Conservation (phyloP, 176 grass and related monocot genomes). For the Chloris gayana region DNA sequence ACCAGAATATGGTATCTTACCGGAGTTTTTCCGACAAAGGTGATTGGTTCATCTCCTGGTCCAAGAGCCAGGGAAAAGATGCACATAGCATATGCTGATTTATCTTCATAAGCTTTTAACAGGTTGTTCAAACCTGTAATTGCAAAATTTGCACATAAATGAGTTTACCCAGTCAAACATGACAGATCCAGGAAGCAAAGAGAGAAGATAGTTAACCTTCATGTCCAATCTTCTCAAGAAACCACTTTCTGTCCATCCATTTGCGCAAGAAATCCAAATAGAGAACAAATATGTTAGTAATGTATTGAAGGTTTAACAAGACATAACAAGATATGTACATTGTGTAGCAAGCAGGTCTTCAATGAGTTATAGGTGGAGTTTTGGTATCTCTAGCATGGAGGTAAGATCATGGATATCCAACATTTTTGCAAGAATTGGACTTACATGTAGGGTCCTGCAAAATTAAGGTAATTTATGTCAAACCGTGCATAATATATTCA, state of each 20-base stretch:
- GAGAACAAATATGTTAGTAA: constrained; percentile 47
- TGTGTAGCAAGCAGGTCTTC: background rate
- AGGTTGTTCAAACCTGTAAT: constrained; percentile 88
- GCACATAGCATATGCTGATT: constrained; percentile 97
- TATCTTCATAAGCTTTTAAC: constrained; percentile 92
- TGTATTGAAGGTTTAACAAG: background rate
- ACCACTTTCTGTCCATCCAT: constrained; percentile 88
- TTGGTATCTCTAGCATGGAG: constrained; percentile 15
- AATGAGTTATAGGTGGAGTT: constrained; percentile 20
- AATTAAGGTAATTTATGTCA: constrained; percentile 40
- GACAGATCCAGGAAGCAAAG: constrained; percentile 16
- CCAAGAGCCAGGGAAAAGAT: constrained; percentile 97
- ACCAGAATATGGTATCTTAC: constrained; percentile 48
- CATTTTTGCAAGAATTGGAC: constrained; percentile 27
- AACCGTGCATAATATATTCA: constrained; percentile 26
- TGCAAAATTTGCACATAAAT: constrained; percentile 35
- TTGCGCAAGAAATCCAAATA: constrained; percentile 22
- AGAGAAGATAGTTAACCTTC: constrained; percentile 57
- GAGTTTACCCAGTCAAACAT: constrained; percentile 16
- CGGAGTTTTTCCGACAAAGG: constrained; percentile 84
- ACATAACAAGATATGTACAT: background rate
- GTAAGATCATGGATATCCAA: background rate
- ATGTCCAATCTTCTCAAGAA: constrained; percentile 89
- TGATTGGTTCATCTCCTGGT: constrained; percentile 76
- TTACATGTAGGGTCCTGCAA: constrained; percentile 98